A percentile compares a stretch with the other conserved stretches of the same genome.
phyloP scores from a whole-genome alignment of 2,329 filamentous ascomycete species.

The Fusarium goolgardi region DNA sequence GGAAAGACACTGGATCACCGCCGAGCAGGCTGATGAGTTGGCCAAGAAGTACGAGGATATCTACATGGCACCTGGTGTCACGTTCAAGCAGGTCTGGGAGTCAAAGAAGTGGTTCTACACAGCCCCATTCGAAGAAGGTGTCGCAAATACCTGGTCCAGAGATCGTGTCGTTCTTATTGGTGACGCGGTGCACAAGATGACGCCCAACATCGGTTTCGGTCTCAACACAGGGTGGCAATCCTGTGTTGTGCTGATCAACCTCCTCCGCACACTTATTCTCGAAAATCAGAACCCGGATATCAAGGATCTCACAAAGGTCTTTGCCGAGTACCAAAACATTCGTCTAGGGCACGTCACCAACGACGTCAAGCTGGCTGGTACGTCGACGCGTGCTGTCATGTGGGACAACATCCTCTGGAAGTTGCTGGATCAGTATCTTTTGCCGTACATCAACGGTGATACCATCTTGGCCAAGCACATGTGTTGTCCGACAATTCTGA shows the following conservation, averaged over 20 bases:
- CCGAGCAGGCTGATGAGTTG: conserved; percentile 9
- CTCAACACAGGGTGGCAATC: conserved; percentile 40
- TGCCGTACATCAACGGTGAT: conserved; percentile 33
- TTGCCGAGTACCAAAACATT: conserved; percentile 14
- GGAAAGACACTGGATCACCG: not conserved
- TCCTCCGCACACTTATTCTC: conserved; percentile 11
- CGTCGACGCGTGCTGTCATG: conserved; percentile 21
- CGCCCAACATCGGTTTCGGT: conserved; percentile 34
- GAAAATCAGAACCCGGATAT: not conserved
- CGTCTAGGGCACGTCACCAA: conserved; percentile 8
- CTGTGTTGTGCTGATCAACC: conserved; percentile 22
- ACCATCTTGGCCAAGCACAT: conserved; percentile 28
- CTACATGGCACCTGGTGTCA: conserved; percentile 1
- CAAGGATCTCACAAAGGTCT: not conserved
- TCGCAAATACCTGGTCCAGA: conserved; percentile 28
- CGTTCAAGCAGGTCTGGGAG: conserved; percentile 22
- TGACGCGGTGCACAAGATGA: conserved; percentile 39
- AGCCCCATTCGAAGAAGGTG: conserved; percentile 29
- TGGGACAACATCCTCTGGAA: conserved; percentile 33
- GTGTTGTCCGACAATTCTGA: conserved; percentile 29
- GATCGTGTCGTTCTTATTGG: conserved; percentile 35
- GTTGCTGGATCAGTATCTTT: conserved; percentile 24
- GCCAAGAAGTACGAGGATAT: conserved; percentile 13
- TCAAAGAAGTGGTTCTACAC: conserved; percentile 22
- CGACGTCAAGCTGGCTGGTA: conserved; percentile 24